Conservation (phyloP, 2,329 filamentous ascomycete genomes). For the Aspergillus alliaceus region DNA sequence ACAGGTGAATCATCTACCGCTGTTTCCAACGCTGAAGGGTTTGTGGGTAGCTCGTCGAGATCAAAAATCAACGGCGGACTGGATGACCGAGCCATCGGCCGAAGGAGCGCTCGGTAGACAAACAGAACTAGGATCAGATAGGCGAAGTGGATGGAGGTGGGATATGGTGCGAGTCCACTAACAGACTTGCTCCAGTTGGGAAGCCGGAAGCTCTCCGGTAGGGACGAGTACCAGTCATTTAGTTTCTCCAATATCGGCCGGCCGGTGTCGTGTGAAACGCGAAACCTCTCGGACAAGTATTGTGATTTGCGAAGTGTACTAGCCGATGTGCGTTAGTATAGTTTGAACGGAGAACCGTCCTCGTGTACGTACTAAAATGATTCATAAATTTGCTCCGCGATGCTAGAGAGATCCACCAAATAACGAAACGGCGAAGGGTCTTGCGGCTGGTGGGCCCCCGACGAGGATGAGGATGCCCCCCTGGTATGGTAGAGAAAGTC, state of each 20-base stretch:
- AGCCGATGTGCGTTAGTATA: not conserved
- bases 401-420: slow-evolving; percentile 26
- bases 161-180: slow-evolving; percentile 22
- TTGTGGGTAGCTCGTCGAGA: slow-evolving; percentile 25
- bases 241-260: slow-evolving; percentile 28
- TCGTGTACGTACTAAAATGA: slow-evolving; percentile 31
- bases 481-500: slow-evolving; percentile 24
- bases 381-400: slow-evolving; percentile 33
- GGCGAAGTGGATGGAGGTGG: slow-evolving; percentile 33
- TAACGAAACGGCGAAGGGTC: slow-evolving; percentile 29
- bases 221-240: slow-evolving; percentile 31
- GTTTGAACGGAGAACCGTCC: not conserved
- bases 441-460: slow-evolving; percentile 17
- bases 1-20: slow-evolving; percentile 20
- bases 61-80: slow-evolving; percentile 29
- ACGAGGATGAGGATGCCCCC: slow-evolving; percentile 13
- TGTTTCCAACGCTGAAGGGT: slow-evolving; percentile 10
- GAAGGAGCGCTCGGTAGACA: slow-evolving; percentile 36
- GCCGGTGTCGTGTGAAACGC: slow-evolving; percentile 29
- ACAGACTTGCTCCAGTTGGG: slow-evolving; percentile 29
- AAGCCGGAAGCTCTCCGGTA: slow-evolving; percentile 29
- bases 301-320: slow-evolving; percentile 34
- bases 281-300: slow-evolving; percentile 29
- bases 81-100: slow-evolving; percentile 29
- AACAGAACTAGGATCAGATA: slow-evolving; percentile 38